These are phyloP conservation scores for Pestalotiopsis sp. DNA, from an alignment of 2,329 filamentous ascomycete genomes.

Conservation along the genomic window DNA sequence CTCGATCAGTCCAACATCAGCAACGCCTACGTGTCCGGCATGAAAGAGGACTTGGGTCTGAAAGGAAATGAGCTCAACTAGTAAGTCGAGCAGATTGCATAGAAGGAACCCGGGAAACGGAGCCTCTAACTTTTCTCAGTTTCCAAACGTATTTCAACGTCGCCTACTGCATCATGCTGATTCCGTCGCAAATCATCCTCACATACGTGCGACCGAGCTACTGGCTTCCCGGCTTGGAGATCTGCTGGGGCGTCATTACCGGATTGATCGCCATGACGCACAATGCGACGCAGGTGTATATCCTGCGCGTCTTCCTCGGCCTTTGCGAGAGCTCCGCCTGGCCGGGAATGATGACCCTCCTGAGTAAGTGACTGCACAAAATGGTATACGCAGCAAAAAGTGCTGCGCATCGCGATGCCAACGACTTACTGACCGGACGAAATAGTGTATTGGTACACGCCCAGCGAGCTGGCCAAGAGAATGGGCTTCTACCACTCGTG, in stretches of 20 bases:
- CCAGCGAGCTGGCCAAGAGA: conserved; percentile 49
- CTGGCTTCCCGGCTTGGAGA: conserved; percentile 36
- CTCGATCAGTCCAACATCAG: conserved; percentile 36
- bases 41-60: conserved; percentile 28
- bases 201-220: conserved; percentile 38
- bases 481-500: conserved; percentile 57
- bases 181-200: conserved; percentile 38
- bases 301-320: conserved; percentile 42
- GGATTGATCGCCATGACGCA: conserved; percentile 34
- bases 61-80: conserved; percentile 25
- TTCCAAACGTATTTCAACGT: conserved; percentile 38
- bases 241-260: conserved; percentile 37
- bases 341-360: conserved; percentile 46
- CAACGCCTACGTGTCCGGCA: conserved; percentile 39
- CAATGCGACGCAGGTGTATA: conserved; percentile 38
- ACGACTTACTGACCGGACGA: not conserved
- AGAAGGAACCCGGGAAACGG: not conserved
- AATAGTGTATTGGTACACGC: conserved; percentile 45
- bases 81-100: conserved; percentile 15
- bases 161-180: conserved; percentile 37
- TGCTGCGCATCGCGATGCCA: too few species aligned
- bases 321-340: conserved; percentile 42
- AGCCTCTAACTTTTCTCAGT: conserved; percentile 16
- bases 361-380: conserved; percentile 28
- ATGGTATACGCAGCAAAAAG: too few species aligned